phyloP scores from a whole-genome alignment of 2,329 filamentous ascomycete species.

The Ustilaginoidea virens region DNA sequence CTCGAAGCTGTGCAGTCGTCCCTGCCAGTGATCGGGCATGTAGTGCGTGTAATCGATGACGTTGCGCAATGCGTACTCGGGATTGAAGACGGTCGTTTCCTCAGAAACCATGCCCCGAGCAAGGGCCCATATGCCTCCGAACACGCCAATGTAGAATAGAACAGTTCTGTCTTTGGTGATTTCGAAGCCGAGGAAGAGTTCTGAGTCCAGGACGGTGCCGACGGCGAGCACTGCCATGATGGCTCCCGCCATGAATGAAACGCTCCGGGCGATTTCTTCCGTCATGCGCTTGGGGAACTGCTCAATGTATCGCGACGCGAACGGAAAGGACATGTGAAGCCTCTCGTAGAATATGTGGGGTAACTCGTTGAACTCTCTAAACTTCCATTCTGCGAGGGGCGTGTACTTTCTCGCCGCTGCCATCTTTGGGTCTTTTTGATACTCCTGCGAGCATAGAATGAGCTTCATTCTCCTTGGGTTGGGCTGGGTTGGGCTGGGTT shows the following conservation, averaged over 20 bases:
- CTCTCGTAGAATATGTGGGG: conserved; percentile 83
- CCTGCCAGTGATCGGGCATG: conserved; percentile 76
- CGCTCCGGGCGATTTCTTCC: conserved; percentile 67
- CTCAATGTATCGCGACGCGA: conserved; percentile 80
- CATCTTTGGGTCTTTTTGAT: conserved; percentile 82
- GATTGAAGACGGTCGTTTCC: conserved; percentile 80
- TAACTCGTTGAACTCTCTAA: conserved; percentile 94
- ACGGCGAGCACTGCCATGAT: conserved; percentile 74
- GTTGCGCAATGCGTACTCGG: conserved; percentile 72
- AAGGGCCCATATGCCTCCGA: conserved; percentile 70
- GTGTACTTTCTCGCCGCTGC: conserved; percentile 77
- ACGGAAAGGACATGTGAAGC: conserved; percentile 87
- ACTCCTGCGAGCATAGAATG: conserved; percentile 46
- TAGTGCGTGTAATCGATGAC: conserved; percentile 92
- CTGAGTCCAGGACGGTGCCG: conserved; percentile 75
- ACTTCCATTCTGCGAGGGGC: conserved; percentile 91
- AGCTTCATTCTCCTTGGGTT: too few species aligned
- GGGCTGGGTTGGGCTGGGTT: too few species aligned
- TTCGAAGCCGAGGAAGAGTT: conserved; percentile 83
- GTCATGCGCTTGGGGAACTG: conserved; percentile 95
- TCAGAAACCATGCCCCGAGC: conserved; percentile 74
- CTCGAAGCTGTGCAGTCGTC: conserved; percentile 81
- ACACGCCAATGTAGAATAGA: conserved; percentile 75
- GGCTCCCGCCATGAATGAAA: conserved; percentile 77
- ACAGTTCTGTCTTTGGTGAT: conserved; percentile 78